Evolutionary conservation across 768 basidiomycete species (phyloP), one percentile per base, ranked within the genome.

Genomic region (Lactifluus pinguis): DNA sequence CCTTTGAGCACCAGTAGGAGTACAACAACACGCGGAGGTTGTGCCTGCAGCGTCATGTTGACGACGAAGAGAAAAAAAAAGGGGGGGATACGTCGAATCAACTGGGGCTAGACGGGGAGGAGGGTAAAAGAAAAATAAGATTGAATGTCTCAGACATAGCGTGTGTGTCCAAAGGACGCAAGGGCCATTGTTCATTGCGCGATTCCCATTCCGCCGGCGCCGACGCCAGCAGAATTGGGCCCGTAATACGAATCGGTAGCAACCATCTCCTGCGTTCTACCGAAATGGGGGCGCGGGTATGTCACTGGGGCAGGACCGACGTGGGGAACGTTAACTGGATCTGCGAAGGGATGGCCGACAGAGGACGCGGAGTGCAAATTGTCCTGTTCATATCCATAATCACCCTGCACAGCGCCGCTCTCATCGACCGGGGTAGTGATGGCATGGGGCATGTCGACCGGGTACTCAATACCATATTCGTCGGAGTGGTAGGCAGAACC

Each of bases 391-490:
- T 62, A 2, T 30, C 38, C 39, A 30, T 51, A 52, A 17, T 36
- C 41, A 3, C 30, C 50, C 36, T 58, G 52, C 41, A 52, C 30
- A 30, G 21, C 44, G 9, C 36, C 11, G 4, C 10, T 8, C 39
- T 7, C 13, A 47, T 44, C 30, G 32, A 29, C 36, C 10, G 30
- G 3, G 14, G 9, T 38, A 3, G 49, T 21, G 3, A 47, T 29
- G 6, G 54, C 54, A 15, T 38, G 49, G n/a, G 38, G 25, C 44
- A 47, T 30, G 32, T 36, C 17, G 30, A 57, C 57, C 5, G 64
- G 64, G 57, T 63, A 63, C 1, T 54, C 49, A 14, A 66, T 53
- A 17, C 65, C 65, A 14, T 60, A 64, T 48, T 64, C 41, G 41
- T 42, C 48, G 21, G 62, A 55, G 15, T 44, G 48, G 50, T 55